Base-by-base conservation (phyloP, 2,329 filamentous ascomycete genomes). In the Fusarium sp. region DNA sequence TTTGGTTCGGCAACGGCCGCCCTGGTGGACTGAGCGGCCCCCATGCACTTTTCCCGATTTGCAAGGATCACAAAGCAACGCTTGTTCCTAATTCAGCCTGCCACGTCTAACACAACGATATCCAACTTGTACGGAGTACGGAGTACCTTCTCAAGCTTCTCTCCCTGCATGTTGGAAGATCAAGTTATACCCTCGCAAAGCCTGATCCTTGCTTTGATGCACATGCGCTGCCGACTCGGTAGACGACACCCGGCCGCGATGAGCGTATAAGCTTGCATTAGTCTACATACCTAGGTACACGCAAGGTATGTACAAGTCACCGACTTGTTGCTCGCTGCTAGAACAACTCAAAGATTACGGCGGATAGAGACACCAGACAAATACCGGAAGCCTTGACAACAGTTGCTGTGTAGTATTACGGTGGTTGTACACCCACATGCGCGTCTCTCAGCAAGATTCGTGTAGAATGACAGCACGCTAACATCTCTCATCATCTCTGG, bases 1-100 rank as follows among this genome's bases (percentile, higher is more conserved):
- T 67, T 45, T 70, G 48, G 66, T 68, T 68, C 66, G 66, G 66
- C 66, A 68, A 46, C 56, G 66, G 66, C 66, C 66, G 66, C 56
- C 46, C 63, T 69, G 69, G 62, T 68, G 62, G 66, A 37, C 67
- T 67, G 65, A 69, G 65, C 57, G 56, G 51, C 24, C 30, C 49
- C 46, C 33, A 50, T 51, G 44, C 35, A 26, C 35, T 45, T 64
- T 65, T 56, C 59, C 45, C 51, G 65, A 68, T 60, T 51, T 62
- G 32, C 59, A 62, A 51, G 56, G 65, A 54, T 60, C 43, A 47
- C 17, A 37, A 47, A 56, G 48, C 44, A 57, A 44, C 32, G 40
- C 47, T 55, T 53, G 63, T 52, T 45, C 50, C 41, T 51, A 39
- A 47, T 45, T 39, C 54, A 52, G 56, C 67, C 57, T 70, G 62